Evolutionary conservation across 75 land plant genomes (phyloP).

Genomic region (Ceratopteris richardii): DNA sequence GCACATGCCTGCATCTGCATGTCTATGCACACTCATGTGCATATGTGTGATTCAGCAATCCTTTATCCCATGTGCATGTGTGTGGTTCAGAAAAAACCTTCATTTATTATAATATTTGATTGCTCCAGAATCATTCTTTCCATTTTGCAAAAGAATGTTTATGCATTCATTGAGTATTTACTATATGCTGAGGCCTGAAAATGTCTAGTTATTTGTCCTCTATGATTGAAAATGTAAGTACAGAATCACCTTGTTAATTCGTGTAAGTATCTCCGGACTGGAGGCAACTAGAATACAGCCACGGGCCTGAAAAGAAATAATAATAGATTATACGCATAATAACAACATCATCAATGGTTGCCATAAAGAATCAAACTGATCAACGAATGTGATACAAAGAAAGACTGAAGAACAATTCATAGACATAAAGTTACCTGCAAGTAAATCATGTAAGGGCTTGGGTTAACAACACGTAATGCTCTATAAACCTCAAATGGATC

Average conservation of each 20-base stretch:
- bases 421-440: constrained; percentile 39
- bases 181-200: too few relatives aligned
- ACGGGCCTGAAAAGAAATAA: constrained; percentile 53
- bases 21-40: too few relatives aligned
- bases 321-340: not conserved
- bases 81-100: too few relatives aligned
- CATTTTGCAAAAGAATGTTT: too few relatives aligned
- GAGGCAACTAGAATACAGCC: constrained; percentile 91
- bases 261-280: constrained; percentile 94
- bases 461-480: constrained; percentile 91
- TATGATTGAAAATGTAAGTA: too few relatives aligned
- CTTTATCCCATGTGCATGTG: too few relatives aligned
- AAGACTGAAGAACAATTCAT: not conserved
- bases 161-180: too few relatives aligned
- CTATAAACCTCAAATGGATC: constrained; percentile 96
- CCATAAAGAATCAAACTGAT: not conserved
- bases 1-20: too few relatives aligned
- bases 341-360: not conserved
- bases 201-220: too few relatives aligned
- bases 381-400: not conserved
- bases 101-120: too few relatives aligned
- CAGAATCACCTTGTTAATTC: constrained; percentile 75
- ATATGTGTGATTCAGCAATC: too few relatives aligned
- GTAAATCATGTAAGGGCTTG: constrained; percentile 96
- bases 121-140: too few relatives aligned